Base-by-base conservation (phyloP, 768 basidiomycete species). In the Naganishia kalamii region DNA sequence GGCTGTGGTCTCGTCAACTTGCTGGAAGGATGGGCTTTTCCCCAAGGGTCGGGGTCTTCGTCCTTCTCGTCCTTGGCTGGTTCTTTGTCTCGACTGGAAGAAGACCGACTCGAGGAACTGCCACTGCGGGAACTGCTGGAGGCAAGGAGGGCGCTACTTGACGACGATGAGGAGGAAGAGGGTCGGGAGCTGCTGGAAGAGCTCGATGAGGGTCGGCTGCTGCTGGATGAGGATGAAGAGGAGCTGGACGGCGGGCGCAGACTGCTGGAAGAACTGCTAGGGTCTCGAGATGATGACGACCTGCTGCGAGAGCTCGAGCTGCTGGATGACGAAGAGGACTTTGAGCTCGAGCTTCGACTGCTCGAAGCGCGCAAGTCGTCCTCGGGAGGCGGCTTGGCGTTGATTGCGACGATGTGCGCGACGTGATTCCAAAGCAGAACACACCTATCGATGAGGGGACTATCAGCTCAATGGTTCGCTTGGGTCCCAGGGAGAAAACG, bases 371-470 rank as follows among this genome's bases (percentile, higher is more conserved):
- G 35, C 19, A 40, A 40, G 19, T 37, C 47, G 10, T 63, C 47
- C 12, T 49, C 62, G 3, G 47, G 47, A 1, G 32, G 46, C 5
- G 47, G 47, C 21, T 51, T 50, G 19, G 32, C 13, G 29, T 51
- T 35, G 13, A 48, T 37, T 3, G 46, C 47, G 23, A 49, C 37
- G 2, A 17, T 40, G 30, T 48, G 49, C 4, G 62, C 62, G 29
- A 63, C 62, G 21, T 64, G 52, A 33, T 64, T 64, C 63, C 63
- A 64, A 13, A 64, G 23, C 27, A 64, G 25, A 10, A 48, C 40
- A 25, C 50, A 64, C 3, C 63, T 64, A 30, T 17, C 4, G 17
- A 27, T 12, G 15, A 41, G 15, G n/a, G 21, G 12, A n/a, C 2
- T 3, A n/a, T n/a, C n/a, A n/a, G n/a, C n/a, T n/a, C n/a, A n/a